Percentiles rank a stretch among this genome's conserved stretches.
Evolutionary conservation across 352 stramenopile species (phyloP).

Genomic region (Globisporangium yorkense): DNA sequence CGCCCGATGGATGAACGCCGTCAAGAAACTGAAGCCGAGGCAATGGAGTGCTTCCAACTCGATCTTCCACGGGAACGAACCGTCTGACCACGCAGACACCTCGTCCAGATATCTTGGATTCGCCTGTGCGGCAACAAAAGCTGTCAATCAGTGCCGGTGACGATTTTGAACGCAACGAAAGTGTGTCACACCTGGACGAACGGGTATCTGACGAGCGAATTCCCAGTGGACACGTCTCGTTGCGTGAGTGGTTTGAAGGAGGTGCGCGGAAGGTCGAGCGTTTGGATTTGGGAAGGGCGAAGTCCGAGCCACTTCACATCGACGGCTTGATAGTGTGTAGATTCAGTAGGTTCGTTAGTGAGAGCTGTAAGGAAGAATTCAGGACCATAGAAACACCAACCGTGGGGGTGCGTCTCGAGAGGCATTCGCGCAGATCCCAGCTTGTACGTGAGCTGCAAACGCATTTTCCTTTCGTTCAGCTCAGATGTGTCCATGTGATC

Average conservation of each 20-base stretch:
- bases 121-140: slow-evolving; percentile 19
- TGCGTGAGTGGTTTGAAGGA: slow-evolving; percentile 53
- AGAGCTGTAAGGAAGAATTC: not conserved
- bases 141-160: not conserved
- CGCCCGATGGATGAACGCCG: slow-evolving; percentile 40
- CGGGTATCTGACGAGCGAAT: slow-evolving; percentile 32
- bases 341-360: no score
- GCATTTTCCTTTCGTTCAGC: not conserved
- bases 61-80: slow-evolving; percentile 56
- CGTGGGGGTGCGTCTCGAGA: slow-evolving; percentile 54
- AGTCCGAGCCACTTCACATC: slow-evolving; percentile 92
- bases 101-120: slow-evolving; percentile 47
- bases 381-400: slow-evolving; percentile 15
- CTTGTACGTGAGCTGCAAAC: slow-evolving; percentile 82
- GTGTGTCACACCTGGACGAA: slow-evolving; percentile 52
- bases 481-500: not conserved
- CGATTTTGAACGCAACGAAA: not conserved
- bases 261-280: slow-evolving; percentile 36
- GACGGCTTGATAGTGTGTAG: slow-evolving; percentile 24
- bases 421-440: slow-evolving; percentile 84
- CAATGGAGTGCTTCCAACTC: slow-evolving; percentile 78
- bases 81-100: slow-evolving; percentile 43
- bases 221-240: slow-evolving; percentile 43
- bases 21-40: slow-evolving; percentile 71
- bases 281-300: slow-evolving; percentile 69